A percentile compares a stretch with the other conserved stretches of the same genome.
phyloP scores from a whole-genome alignment of 768 basidiomycete genomes.

The Cystofilobasidium macerans region DNA sequence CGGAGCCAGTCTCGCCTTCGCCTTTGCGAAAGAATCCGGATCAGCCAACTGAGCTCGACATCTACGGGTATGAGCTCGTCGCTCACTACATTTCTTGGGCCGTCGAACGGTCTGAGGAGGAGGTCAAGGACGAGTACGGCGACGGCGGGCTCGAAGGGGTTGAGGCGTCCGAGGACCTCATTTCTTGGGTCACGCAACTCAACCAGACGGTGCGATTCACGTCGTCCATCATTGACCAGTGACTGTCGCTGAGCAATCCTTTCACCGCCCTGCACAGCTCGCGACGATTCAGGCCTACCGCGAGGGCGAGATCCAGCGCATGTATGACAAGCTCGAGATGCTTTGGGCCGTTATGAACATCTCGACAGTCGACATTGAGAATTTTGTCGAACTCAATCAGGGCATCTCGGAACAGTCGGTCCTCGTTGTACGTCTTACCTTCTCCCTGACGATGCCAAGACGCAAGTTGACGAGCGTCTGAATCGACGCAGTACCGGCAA shows the following conservation, averaged over 20 bases:
- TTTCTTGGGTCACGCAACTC: constrained; percentile 57
- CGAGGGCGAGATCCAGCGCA: constrained; percentile 74
- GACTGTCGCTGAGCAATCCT: not conserved
- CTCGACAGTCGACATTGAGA: constrained; percentile 66
- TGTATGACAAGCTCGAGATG: constrained; percentile 86
- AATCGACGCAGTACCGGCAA: constrained; percentile 53
- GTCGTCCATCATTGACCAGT: too few species aligned
- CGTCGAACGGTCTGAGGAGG: constrained; percentile 51
- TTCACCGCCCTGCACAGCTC: constrained; percentile 38
- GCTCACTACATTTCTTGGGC: constrained; percentile 53
- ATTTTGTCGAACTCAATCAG: constrained; percentile 73
- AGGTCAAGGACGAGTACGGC: constrained; percentile 39
- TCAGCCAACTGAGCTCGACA: constrained; percentile 30
- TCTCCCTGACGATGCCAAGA: not conserved
- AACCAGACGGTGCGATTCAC: constrained; percentile 40
- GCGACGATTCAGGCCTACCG: constrained; percentile 62
- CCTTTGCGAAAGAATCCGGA: constrained; percentile 26
- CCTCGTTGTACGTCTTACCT: constrained; percentile 41
- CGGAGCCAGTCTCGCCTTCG: constrained; percentile 30
- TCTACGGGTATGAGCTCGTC: constrained; percentile 47
- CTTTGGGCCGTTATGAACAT: constrained; percentile 83
- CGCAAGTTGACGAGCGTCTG: too few species aligned
- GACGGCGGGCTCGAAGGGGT: constrained; percentile 57
- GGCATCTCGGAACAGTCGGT: constrained; percentile 71
- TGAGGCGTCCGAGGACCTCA: constrained; percentile 63